Evolutionary conservation across 768 basidiomycete genomes (phyloP).

Genomic region (Cystobasidium tubakii): DNA sequence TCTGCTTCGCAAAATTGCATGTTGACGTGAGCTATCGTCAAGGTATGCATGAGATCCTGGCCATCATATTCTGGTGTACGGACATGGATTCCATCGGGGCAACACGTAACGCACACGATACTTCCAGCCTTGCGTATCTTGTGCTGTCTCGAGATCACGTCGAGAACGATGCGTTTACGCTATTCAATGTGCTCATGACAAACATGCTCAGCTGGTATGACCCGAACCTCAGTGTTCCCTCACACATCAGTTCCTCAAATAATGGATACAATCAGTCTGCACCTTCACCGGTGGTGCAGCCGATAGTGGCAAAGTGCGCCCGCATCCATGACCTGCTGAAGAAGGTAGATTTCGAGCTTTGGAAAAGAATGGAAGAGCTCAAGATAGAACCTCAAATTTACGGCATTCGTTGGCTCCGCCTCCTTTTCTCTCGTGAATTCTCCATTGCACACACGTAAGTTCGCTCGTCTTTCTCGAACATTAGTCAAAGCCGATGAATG

Average conservation of each 20-base stretch:
- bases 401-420: constrained; percentile 92
- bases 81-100: constrained; percentile 68
- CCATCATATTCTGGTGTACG: constrained; percentile 73
- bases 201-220: constrained; percentile 70
- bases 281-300: constrained; percentile 51
- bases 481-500: neutral
- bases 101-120: neutral
- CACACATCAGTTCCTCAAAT: neutral
- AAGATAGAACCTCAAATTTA: constrained; percentile 95
- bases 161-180: constrained; percentile 71
- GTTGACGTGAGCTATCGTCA: constrained; percentile 87
- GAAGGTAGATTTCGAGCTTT: constrained; percentile 71
- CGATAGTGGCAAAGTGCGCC: constrained; percentile 77
- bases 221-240: constrained; percentile 40
- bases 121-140: constrained; percentile 42
- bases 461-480: neutral
- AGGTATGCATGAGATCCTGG: constrained; percentile 97
- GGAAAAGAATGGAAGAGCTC: constrained; percentile 65
- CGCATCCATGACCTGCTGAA: constrained; percentile 69
- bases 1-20: constrained; percentile 71
- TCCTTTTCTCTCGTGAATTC: constrained; percentile 90
- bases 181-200: constrained; percentile 76
- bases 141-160: constrained; percentile 47
- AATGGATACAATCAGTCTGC: neutral
- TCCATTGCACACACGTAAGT: constrained; percentile 60